Evolutionary conservation across 1,284 basidiomycete genomes (phyloP), one percentile per base, ranked within the genome.

Genomic region (Puccinia triticina): DNA sequence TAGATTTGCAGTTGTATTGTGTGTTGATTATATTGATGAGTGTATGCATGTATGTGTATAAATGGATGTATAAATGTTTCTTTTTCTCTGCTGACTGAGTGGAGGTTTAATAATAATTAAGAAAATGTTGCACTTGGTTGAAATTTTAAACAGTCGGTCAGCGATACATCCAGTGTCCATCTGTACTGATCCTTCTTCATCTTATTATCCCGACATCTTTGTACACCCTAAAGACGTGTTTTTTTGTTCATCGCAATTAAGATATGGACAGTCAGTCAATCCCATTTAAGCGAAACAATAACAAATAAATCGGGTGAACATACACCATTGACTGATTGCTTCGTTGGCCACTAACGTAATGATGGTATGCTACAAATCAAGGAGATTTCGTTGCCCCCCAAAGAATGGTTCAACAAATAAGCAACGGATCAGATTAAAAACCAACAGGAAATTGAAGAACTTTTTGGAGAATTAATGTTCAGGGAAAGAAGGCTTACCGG

Each of bases 281-380:
- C 18, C 64, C 7, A 37, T 40, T 66, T 11, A 16, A 34, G 2
- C 1, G 0, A 11, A 32, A 23, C 18, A 7, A 23, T 18, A n/a
- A 40, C 10, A 40, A 26, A 23, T 12, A 40, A 57, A 10, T 34
- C 7, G 34, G 12, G 37, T 37, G 32, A 16, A 53, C 53, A 7
- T 74, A 82, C 80, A 82, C 80, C 80, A 82, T 64, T 67, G 71
- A 2, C 32, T 55, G 50, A 82, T 82, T 7, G 55, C 77, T 76
- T 86, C 85, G 84, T 86, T 85, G 53, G 85, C 77, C 26, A 85
- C 84, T 43, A 86, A 78, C 1, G 85, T 86, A 76, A 86, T 81
- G 46, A 86, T 85, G 1, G 86, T 86, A 82, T 86, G 86, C 78
- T 81, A 55, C 5, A 59, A 75, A 59, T 32, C 29, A 72, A 72